Conservation (phyloP, 192 early-diverging fungal species). For the Glomus cerebriforme region DNA sequence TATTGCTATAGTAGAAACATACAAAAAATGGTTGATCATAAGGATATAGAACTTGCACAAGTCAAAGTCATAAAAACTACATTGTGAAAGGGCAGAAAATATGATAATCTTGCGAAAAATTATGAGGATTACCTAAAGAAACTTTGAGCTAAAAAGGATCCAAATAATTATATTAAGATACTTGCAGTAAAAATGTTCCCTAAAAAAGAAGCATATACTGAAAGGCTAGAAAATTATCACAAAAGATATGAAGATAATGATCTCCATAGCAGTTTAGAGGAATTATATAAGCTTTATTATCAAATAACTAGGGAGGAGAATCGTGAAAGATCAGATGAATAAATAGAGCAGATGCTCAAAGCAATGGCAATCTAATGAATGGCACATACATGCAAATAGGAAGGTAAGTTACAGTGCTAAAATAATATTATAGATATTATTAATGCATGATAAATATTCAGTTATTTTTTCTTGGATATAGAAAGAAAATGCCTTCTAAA, state of each 20-base stretch:
- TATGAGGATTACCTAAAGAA: conserved; percentile 3
- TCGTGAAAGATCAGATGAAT: too few species aligned
- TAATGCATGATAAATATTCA: neutral
- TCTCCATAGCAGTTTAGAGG: neutral
- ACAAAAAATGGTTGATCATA: neutral
- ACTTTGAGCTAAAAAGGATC: neutral
- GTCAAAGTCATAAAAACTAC: too few species aligned
- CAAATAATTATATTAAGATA: conserved; percentile 1
- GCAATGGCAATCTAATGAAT: neutral
- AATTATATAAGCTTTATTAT: too few species aligned
- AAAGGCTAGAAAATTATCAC: conserved; percentile 8
- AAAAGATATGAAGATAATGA: conserved; percentile 1
- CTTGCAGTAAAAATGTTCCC: conserved; percentile 8
- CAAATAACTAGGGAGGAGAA: too few species aligned
- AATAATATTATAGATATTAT: conserved; percentile 1
- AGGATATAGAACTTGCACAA: too few species aligned
- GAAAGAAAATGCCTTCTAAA: neutral
- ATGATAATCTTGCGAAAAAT: too few species aligned
- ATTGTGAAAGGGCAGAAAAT: too few species aligned
- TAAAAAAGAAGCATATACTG: conserved; percentile 7
- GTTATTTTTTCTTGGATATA: conserved; percentile 2
- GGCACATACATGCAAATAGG: neutral
- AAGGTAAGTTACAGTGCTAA: neutral
- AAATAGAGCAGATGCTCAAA: too few species aligned
- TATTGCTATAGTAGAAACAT: conserved; percentile 3